Evolutionary conservation across 1,139 yeast species (phyloP), one percentile per base, ranked within the genome.

Genomic region (Scheffersomyces illinoinensis): DNA sequence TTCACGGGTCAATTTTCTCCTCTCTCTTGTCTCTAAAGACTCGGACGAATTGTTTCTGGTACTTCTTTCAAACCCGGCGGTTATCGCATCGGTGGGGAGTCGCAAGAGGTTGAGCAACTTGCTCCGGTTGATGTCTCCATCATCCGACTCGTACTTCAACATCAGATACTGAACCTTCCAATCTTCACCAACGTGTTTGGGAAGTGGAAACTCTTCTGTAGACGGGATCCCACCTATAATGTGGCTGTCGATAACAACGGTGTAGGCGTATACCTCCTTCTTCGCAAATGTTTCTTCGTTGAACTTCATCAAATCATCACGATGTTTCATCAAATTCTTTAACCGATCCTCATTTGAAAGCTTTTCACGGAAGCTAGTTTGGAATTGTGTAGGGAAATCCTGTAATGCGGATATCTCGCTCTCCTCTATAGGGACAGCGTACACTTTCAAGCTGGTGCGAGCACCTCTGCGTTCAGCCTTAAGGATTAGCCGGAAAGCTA

Each of bases 371-470:
- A 68, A 69, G 50, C 72, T 68, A 10, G 71, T 68, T 54, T 67
- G 61, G 62, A 67, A 68, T 50, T 63, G 57, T 5, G 59, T 54
- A 0, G 72, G 64, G 50, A 68, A 67, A 20, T 57, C 61, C 57
- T 76, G 77, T 52, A 81, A 64, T 49, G 62, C 57, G 1, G 64
- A 59, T 10, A 74, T 68, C 53, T 72, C 70, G 8, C 67, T 64
- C 3, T 66, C 61, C n/a, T 68, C 68, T 10, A 81, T 63, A 1
- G 81, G 78, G 0, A 74, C 72, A 1, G 77, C 84, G 58, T 68
- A 66, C 1, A 75, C 79, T 20, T 67, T 63, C 56, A 81, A 64
- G 18, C 62, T 59, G 50, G 65, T 64, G 17, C 51, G 21, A 20
- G 51, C 57, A 57, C 49, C 56, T 56, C 50, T 50, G 21, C 54